Base-by-base conservation (phyloP, 768 basidiomycete species). In the Lactarius quietus region DNA sequence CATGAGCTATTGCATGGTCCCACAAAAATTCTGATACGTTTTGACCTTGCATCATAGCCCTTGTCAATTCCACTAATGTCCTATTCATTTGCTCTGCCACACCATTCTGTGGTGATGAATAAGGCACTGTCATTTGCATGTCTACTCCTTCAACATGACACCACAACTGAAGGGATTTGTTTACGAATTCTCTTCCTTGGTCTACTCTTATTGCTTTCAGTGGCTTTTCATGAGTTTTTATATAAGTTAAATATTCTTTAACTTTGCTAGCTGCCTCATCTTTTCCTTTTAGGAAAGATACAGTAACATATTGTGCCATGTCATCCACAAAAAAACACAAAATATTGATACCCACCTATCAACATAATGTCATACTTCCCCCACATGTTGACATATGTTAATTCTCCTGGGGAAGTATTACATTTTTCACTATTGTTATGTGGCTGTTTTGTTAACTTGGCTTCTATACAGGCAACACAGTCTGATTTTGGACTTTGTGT, bases 41-140 rank as follows among this genome's bases (percentile, higher is more conserved):
- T 1, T 20, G 7, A 0, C 14, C 55, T 0, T 9, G 6, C 1
- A 36, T 3, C 35, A 56, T 56, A 0, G 55, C 6, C 0, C 12
- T 1, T 3, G 35, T n/a, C 2, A 56, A n/a, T 23, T 56, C 55
- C 1, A 56, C 35, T 0, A 56, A 9, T 12, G 55, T 56, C 0
- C 55, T 9, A 17, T 56, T 56, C 35, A 56, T 56, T 0, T 36
- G 2, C 12, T 56, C n/a, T 0, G 55, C 35, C 3, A 56, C 35
- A 1, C 55, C 55, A 10, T 56, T 56, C 26, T 56, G 55, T 0
- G 55, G 26, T 0, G 35, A 1, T 14, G 18, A 38, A 8, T 38
- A 38, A 14, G 38, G 38, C 3, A 15, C 14, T 0, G 38, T 38
- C 14, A 15, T 1, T 26, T 56, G 55, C 0, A 26, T 23, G 1